Conservation (phyloP, 2,329 filamentous ascomycete genomes). For the Celoporthe dispersa region DNA sequence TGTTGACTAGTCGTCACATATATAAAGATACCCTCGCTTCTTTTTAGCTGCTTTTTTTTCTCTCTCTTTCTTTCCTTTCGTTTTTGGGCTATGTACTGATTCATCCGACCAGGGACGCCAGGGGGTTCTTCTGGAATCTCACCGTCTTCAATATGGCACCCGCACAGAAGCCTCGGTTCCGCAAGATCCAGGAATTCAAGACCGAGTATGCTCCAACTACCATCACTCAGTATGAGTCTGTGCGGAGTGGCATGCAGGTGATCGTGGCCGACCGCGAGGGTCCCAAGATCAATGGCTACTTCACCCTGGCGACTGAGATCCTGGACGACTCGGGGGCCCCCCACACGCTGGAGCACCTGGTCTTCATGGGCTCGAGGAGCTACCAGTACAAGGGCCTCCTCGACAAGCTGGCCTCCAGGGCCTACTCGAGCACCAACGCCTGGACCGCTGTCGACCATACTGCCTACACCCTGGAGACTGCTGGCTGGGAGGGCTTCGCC, state of each 20-base stretch:
- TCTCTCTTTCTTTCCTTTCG: too few species aligned
- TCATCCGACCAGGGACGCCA: conserved; percentile 31
- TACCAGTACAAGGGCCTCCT: conserved; percentile 95
- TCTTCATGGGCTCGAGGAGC: conserved; percentile 90
- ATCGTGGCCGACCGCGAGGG: conserved; percentile 90
- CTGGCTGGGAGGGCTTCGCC: conserved; percentile 95
- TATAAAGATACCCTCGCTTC: background rate
- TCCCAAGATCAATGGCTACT: conserved; percentile 94
- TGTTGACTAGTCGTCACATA: background rate
- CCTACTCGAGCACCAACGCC: conserved; percentile 93
- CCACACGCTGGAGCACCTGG: conserved; percentile 80
- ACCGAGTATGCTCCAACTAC: conserved; percentile 87
- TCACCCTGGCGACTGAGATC: conserved; percentile 94
- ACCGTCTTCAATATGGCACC: conserved; percentile 57
- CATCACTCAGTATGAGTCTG: conserved; percentile 95
- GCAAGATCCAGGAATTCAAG: conserved; percentile 81
- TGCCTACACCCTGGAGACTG: conserved; percentile 91
- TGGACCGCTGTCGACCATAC: conserved; percentile 98
- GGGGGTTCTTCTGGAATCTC: conserved; percentile 31
- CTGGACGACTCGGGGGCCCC: conserved; percentile 95
- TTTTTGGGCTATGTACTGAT: conserved; percentile 32
- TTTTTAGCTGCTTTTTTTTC: background rate
- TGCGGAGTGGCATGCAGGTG: conserved; percentile 91
- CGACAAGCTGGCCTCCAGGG: conserved; percentile 89
- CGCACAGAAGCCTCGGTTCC: conserved; percentile 67